Conservation (phyloP, 768 basidiomycete genomes). For the Russula abietina region DNA sequence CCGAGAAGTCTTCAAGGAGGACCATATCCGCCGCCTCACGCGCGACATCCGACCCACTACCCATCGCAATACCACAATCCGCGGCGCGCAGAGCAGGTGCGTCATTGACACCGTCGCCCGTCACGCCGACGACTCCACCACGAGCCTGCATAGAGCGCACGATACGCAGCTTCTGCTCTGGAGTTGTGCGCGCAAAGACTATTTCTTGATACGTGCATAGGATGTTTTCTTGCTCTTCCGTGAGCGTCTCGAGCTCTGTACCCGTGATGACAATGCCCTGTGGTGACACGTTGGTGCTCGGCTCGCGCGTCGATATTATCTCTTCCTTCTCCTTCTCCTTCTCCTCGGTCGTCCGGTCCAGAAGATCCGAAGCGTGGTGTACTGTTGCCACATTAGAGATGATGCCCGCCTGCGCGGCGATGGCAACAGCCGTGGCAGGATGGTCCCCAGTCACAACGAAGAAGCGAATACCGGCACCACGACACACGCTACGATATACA, state of each 20-base stretch:
- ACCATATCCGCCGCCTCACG: conserved; percentile 57
- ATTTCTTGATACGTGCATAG: conserved; percentile 41
- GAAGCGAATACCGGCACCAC: conserved; percentile 54
- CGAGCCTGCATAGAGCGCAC: conserved; percentile 51
- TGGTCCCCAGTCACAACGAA: conserved; percentile 61
- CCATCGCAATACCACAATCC: conserved; percentile 59
- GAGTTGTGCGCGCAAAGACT: conserved; percentile 58
- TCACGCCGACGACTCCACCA: conserved; percentile 53
- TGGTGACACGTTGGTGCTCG: conserved; percentile 2
- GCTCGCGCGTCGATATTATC: background rate
- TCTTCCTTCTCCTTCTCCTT: conserved; percentile 33
- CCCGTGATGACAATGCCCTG: conserved; percentile 43
- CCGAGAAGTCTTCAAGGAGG: conserved; percentile 59
- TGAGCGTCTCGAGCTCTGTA: conserved; percentile 27
- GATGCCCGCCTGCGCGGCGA: conserved; percentile 58
- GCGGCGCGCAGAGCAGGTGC: conserved; percentile 53
- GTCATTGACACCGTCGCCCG: conserved; percentile 63
- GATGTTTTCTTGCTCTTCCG: conserved; percentile 23
- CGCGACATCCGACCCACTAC: conserved; percentile 46
- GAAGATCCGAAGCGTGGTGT: conserved; percentile 37
- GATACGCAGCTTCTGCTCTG: conserved; percentile 60
- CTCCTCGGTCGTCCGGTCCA: conserved; percentile 30
- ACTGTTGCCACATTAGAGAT: conserved; percentile 37
- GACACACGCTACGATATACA: conserved; percentile 33
- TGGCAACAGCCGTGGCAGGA: conserved; percentile 54